Percentiles rank a stretch among this genome's conserved stretches.
phyloP scores from a whole-genome alignment of 163 green algal genomes.

The Volvox carteri region DNA sequence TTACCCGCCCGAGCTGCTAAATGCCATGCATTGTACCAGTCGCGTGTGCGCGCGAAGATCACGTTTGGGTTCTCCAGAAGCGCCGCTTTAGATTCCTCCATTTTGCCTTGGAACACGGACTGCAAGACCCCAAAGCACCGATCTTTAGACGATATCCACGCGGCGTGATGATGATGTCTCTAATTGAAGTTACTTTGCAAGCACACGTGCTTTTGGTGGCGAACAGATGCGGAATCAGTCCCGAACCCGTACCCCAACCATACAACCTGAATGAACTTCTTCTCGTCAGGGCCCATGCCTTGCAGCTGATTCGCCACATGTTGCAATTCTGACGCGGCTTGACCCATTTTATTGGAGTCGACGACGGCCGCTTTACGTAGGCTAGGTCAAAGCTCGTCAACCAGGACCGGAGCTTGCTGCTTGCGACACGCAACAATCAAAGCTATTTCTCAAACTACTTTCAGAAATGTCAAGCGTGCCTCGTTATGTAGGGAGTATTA shows the following conservation, averaged over 20 bases:
- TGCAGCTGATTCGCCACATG: conserved; percentile 56
- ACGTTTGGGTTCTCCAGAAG: conserved; percentile 53
- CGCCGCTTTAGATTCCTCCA: conserved; percentile 25
- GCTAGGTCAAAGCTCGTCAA: not conserved
- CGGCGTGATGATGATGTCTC: too few relatives aligned
- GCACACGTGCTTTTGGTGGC: too few relatives aligned
- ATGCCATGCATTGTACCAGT: conserved; percentile 57
- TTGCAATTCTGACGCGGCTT: conserved; percentile 48
- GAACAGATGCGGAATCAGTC: too few relatives aligned
- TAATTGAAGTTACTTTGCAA: too few relatives aligned
- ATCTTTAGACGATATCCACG: too few relatives aligned
- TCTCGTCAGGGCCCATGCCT: conserved; percentile 47
- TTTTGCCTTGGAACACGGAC: conserved; percentile 44
- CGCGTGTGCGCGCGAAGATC: conserved; percentile 29
- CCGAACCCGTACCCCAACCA: too few relatives aligned
- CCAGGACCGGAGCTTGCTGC: too few relatives aligned
- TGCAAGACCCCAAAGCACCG: not conserved
- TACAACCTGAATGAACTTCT: conserved; percentile 42
- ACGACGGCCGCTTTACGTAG: not conserved
- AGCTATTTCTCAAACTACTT: too few relatives aligned
- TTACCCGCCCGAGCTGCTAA: conserved; percentile 44
- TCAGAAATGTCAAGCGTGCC: too few relatives aligned
- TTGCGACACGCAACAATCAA: too few relatives aligned
- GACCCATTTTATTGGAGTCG: conserved; percentile 34
- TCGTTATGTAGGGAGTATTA: too few relatives aligned